Evolutionary conservation across 2,329 filamentous ascomycete species (phyloP), one percentile per base, ranked within the genome.

Genomic region (Periconia macrospinosa): DNA sequence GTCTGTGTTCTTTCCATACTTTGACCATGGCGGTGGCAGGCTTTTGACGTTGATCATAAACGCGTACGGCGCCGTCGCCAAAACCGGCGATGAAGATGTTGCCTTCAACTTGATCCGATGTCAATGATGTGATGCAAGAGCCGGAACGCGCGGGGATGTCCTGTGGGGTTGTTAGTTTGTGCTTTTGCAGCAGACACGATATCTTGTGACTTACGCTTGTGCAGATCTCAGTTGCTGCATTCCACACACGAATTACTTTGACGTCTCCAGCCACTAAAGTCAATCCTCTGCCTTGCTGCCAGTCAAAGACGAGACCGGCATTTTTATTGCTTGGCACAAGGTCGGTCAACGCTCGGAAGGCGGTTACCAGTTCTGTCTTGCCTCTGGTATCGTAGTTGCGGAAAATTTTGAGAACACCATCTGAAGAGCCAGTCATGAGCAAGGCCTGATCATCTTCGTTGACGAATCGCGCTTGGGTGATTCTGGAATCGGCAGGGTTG

Each of bases 381-480:
- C 83, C 82, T 45, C 87, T 82, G 19, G 85, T 86, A 63, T 97
- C 92, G 71, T 99, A 99, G 70, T 94, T 89, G 59, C 92, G 86
- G 77, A 95, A 99, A 30, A 97, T 87, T 58, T 95, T 90, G 59
- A 99, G 85, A 17, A 97, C 91, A 49, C 94, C 94, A 67, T 99
- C 94, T 1, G 92, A 96, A 8, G 92, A 96, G 1, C 94, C 94
- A 0, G 91, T 96, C 84, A 99, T 91, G 52, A 99, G 78, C 59
- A 97, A 85, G 2, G 93, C 94, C 69, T 95, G 91, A 70, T 99
- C 94, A 65, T 99, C 94, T 74, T 99, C 94, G 63, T 99, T 99
- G 78, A 99, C 96, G 74, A 97, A 97, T 52, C 92, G 90, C 71
- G 97, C 87, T 72, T 97, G 92, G 50, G 92, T 96, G 65, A 99